These are phyloP conservation scores for Camelina sativa DNA, from an alignment of 345 rosid genomes.

Conservation along the genomic window DNA sequence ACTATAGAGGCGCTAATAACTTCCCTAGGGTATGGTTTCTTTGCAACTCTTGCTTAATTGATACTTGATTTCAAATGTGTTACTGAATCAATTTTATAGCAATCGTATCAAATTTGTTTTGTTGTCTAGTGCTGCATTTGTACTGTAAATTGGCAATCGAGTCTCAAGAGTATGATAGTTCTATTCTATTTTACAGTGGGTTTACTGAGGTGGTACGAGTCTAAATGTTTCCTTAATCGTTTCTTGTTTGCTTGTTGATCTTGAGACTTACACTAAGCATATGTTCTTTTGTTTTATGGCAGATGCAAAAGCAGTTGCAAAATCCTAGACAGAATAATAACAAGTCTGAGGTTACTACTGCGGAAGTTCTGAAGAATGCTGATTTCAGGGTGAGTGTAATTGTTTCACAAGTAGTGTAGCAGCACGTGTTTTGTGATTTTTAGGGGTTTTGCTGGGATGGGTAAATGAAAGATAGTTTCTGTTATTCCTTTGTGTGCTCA, in stretches of 20 bases:
- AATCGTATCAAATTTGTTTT: too few relatives aligned
- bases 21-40: slow-evolving; percentile 49
- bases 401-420: slow-evolving; percentile 14
- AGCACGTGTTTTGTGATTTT: not conserved
- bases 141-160: not conserved
- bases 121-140: slow-evolving; percentile 7
- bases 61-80: not conserved
- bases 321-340: slow-evolving; percentile 37
- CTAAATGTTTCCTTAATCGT: not conserved
- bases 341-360: slow-evolving; percentile 61
- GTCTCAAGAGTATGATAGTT: slow-evolving; percentile 3
- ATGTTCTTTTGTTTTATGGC: slow-evolving; percentile 16
- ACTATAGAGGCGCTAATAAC: slow-evolving; percentile 34
- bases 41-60: not conserved
- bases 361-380: slow-evolving; percentile 66
- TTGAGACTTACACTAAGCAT: not conserved
- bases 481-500: slow-evolving; percentile 4
- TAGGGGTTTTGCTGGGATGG: too few relatives aligned
- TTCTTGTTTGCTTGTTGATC: slow-evolving; percentile 7
- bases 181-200: not conserved
- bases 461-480: not conserved
- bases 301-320: slow-evolving; percentile 41
- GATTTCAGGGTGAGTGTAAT: slow-evolving; percentile 77
- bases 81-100: too few relatives aligned
- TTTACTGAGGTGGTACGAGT: not conserved